Evolutionary conservation across 2,329 filamentous ascomycete genomes (phyloP).

Genomic region (Hypoxylon sp.): DNA sequence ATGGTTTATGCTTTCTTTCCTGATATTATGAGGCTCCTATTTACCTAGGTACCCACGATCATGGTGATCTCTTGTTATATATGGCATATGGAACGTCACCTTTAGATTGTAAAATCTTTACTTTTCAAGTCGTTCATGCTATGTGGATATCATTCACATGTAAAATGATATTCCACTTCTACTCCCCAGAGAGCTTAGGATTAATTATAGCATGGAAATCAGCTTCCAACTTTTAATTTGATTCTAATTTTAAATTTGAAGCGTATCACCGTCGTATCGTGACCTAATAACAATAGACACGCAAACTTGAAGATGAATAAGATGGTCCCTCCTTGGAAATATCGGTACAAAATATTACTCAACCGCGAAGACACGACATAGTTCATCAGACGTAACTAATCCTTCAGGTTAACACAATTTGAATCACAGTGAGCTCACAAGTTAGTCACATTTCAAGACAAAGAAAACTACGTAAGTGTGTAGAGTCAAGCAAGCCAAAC

Average conservation of each 20-base stretch:
- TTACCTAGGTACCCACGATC: not conserved
- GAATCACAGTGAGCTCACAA: not conserved
- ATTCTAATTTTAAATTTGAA: no score
- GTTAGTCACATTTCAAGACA: not conserved
- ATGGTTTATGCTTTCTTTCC: not conserved
- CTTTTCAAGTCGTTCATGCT: no score
- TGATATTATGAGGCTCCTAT: not conserved
- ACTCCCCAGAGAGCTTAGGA: no score
- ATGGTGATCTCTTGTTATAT: no score
- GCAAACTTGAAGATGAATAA: not conserved
- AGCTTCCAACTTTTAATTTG: no score
- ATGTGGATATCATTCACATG: no score
- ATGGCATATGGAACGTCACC: no score
- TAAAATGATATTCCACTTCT: no score
- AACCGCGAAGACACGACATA: not conserved
- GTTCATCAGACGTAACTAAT: not conserved
- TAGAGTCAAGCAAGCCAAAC: conserved; percentile 6
- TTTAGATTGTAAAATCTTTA: no score
- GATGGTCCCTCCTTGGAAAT: not conserved
- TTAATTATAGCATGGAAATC: no score
- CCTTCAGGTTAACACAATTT: not conserved
- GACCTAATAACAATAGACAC: not conserved
- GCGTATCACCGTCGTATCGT: no score
- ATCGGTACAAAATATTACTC: not conserved
- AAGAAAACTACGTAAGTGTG: conserved; percentile 1